Percentiles rank a stretch among this genome's conserved stretches.
Conservation (phyloP, 306 rosid species). For the Cucurbita argyrosperma region DNA sequence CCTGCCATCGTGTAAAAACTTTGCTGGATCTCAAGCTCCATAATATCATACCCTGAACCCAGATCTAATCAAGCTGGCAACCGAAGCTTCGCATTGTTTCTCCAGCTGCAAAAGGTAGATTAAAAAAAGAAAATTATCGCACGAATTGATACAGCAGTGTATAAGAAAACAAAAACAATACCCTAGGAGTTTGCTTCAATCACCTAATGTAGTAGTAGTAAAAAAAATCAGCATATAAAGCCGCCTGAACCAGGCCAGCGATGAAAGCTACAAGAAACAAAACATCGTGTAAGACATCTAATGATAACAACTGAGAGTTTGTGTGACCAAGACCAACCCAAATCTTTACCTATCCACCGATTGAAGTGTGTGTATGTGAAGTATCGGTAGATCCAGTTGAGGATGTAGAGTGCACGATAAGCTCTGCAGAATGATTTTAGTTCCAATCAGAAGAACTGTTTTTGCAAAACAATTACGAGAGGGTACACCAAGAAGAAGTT, state of each 20-base stretch:
- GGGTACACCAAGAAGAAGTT: neutral
- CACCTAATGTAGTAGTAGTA: conserved; percentile 88
- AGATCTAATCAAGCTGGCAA: conserved; percentile 57
- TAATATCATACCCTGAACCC: conserved; percentile 10
- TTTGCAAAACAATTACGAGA: neutral
- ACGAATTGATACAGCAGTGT: neutral
- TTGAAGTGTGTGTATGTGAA: conserved; percentile 52
- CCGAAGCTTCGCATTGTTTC: conserved; percentile 68
- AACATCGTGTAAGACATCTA: conserved; percentile 1
- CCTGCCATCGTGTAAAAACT: conserved; percentile 9
- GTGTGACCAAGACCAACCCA: neutral
- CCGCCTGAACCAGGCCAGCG: conserved; percentile 87
- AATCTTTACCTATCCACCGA: conserved; percentile 69
- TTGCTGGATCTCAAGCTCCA: conserved; percentile 11
- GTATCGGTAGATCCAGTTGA: conserved; percentile 97
- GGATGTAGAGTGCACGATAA: conserved; percentile 83
- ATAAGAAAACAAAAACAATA: neutral
- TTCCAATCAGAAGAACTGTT: neutral
- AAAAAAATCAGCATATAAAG: conserved; percentile 90
- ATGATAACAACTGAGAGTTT: neutral
- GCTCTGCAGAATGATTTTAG: conserved; percentile 46
- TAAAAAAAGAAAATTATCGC: neutral
- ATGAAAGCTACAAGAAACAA: conserved; percentile 42
- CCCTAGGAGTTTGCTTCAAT: neutral
- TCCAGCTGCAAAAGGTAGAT: conserved; percentile 62